These are phyloP conservation scores for Lasiosphaeria ovina DNA, from an alignment of 495 filamentous ascomycete genomes.

Conservation along the genomic window DNA sequence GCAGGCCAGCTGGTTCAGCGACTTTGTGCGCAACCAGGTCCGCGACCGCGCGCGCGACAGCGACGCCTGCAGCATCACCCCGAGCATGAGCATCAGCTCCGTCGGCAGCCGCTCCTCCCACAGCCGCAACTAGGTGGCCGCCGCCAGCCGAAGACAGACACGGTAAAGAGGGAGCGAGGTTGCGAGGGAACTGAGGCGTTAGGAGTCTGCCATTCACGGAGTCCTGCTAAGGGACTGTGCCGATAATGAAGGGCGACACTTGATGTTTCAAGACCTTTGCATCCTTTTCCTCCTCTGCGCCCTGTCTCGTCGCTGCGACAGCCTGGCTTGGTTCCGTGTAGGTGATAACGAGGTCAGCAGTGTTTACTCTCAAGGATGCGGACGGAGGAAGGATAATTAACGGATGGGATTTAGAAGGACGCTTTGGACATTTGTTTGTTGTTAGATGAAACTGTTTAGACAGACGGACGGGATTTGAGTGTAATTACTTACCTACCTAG, in stretches of 20 bases:
- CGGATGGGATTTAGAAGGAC: too few species aligned
- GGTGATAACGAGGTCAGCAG: too few species aligned
- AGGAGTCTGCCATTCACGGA: not conserved
- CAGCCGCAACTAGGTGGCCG: conserved; percentile 3
- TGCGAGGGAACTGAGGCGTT: not conserved
- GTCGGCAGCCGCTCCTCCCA: conserved; percentile 18
- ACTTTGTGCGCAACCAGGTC: not conserved
- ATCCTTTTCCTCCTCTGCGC: too few species aligned
- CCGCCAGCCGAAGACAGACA: not conserved
- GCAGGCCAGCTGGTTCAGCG: not conserved
- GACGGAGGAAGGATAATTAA: too few species aligned
- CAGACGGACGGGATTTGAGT: too few species aligned
- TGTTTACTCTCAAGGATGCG: too few species aligned
- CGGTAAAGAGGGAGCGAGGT: not conserved
- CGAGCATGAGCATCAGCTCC: conserved; percentile 28
- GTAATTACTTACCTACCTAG: too few species aligned
- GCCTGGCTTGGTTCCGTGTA: too few species aligned
- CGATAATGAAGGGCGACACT: not conserved
- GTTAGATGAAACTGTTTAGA: too few species aligned
- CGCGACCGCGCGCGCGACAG: conserved; percentile 7
- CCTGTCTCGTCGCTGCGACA: too few species aligned
- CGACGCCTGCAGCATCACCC: conserved; percentile 21
- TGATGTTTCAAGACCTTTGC: too few species aligned
- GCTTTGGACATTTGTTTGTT: too few species aligned
- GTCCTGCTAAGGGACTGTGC: not conserved